phyloP scores from a whole-genome alignment of 2,329 filamentous ascomycete species.

The Aureobasidium musti region DNA sequence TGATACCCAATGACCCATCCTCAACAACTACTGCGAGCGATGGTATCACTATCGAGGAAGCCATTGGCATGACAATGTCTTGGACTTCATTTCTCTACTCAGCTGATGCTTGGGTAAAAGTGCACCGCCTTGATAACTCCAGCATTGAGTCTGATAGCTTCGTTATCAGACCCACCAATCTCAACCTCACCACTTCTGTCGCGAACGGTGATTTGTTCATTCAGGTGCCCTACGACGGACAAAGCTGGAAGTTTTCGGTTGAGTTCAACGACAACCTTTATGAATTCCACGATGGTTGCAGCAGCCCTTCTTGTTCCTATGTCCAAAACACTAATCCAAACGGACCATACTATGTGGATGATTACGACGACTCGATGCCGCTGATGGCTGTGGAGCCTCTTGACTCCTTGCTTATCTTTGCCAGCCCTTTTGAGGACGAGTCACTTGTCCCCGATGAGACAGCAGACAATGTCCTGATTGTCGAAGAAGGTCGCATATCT shows the following conservation, averaged over 20 bases:
- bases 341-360: slow-evolving; percentile 5
- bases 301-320: slow-evolving; percentile 9
- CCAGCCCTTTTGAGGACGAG: slow-evolving; percentile 17
- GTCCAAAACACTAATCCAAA: not conserved
- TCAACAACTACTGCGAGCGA: slow-evolving; percentile 10
- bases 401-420: slow-evolving; percentile 7
- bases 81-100: slow-evolving; percentile 12
- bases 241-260: slow-evolving; percentile 5
- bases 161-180: slow-evolving; percentile 20
- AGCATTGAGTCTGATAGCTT: slow-evolving; percentile 4
- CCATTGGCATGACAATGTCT: slow-evolving; percentile 26
- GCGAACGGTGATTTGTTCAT: slow-evolving; percentile 15
- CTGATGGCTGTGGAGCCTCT: slow-evolving; percentile 10
- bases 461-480: not conserved
- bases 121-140: slow-evolving; percentile 12
- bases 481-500: slow-evolving; percentile 10
- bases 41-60: slow-evolving; percentile 21
- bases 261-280: slow-evolving; percentile 22
- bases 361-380: not conserved
- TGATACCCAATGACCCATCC: slow-evolving; percentile 13
- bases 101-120: slow-evolving; percentile 12
- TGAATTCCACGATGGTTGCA: slow-evolving; percentile 14
- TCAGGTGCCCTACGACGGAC: not conserved
- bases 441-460: not conserved
- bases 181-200: slow-evolving; percentile 4